Evolutionary conservation across 805 yeast species (phyloP).

Genomic region (Torulaspora delbrueckii): DNA sequence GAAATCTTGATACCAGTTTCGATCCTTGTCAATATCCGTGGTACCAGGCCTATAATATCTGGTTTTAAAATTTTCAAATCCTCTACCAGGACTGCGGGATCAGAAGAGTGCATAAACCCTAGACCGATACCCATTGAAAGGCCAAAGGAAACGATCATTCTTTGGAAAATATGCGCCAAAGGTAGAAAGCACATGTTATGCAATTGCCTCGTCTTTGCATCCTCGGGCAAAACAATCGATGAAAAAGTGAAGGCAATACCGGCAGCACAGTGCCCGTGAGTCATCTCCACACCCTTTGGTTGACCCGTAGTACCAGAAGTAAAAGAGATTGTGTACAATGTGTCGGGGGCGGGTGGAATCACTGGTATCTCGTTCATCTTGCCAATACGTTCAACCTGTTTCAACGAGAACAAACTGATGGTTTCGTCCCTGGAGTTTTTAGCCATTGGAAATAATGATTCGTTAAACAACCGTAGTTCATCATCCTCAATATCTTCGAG

Average conservation of each 20-base stretch:
- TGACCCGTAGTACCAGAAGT: constrained; percentile 74
- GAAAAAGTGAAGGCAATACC: constrained; percentile 43
- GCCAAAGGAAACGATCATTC: constrained; percentile 42
- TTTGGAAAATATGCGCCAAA: constrained; percentile 55
- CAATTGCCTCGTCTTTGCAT: constrained; percentile 25
- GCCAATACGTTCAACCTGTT: constrained; percentile 41
- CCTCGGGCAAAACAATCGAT: constrained; percentile 29
- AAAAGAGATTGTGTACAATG: constrained; percentile 58
- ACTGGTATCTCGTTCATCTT: constrained; percentile 39
- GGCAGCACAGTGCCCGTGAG: constrained; percentile 50
- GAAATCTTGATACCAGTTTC: constrained; percentile 54
- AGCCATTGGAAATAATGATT: constrained; percentile 27
- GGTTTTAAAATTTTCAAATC: constrained; percentile 56
- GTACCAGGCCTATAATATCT: constrained; percentile 51
- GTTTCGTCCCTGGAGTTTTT: constrained; percentile 32
- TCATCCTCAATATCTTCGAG: constrained; percentile 44
- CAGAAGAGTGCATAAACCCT: constrained; percentile 53
- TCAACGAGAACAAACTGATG: constrained; percentile 40
- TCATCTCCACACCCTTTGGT: constrained; percentile 64
- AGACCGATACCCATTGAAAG: constrained; percentile 45
- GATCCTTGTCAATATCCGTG: constrained; percentile 57
- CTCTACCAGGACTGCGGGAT: constrained; percentile 49
- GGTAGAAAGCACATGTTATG: constrained; percentile 46
- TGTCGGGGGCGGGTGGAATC: constrained; percentile 48
- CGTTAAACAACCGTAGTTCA: constrained; percentile 33